A percentile compares a stretch with the other conserved stretches of the same genome.
Evolutionary conservation across 345 rosid genomes (phyloP).

Genomic region (Aquilaria sinensis): DNA sequence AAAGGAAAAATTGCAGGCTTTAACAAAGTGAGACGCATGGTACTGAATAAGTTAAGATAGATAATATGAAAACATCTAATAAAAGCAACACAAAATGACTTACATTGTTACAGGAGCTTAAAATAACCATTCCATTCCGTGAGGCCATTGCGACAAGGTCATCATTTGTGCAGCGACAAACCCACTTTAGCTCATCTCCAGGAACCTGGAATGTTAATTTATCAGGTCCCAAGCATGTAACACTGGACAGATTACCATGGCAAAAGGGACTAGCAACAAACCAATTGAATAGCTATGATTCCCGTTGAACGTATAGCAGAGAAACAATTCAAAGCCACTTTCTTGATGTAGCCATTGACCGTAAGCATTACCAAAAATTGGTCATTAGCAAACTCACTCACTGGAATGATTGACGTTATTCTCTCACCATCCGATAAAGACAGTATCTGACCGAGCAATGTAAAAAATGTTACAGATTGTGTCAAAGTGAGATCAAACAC

Average conservation of each 20-base stretch:
- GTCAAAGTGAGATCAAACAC: too few species aligned
- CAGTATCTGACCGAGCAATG: constrained; percentile 49
- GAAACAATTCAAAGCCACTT: constrained; percentile 74
- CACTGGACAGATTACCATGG: background rate
- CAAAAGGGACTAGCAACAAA: constrained; percentile 27
- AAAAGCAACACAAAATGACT: constrained; percentile 16
- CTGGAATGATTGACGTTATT: constrained; percentile 93
- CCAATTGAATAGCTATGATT: constrained; percentile 95
- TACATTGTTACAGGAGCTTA: constrained; percentile 76
- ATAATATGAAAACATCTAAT: background rate
- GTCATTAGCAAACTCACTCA: constrained; percentile 73
- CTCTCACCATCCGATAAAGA: constrained; percentile 91
- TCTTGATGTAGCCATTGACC: constrained; percentile 91
- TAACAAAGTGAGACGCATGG: too few species aligned
- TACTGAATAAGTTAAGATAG: too few species aligned
- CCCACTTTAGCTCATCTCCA: constrained; percentile 95
- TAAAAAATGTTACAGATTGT: background rate
- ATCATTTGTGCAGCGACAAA: constrained; percentile 72
- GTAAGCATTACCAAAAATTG: constrained; percentile 92
- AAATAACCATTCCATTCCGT: constrained; percentile 85
- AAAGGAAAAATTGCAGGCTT: too few species aligned
- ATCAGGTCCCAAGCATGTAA: constrained; percentile 4
- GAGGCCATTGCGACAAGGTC: constrained; percentile 98
- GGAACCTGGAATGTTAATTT: constrained; percentile 55
- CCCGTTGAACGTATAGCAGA: constrained; percentile 93